These are phyloP conservation scores for Schizothecium vesticola DNA, from an alignment of 495 filamentous ascomycete species.

Conservation along the genomic window DNA sequence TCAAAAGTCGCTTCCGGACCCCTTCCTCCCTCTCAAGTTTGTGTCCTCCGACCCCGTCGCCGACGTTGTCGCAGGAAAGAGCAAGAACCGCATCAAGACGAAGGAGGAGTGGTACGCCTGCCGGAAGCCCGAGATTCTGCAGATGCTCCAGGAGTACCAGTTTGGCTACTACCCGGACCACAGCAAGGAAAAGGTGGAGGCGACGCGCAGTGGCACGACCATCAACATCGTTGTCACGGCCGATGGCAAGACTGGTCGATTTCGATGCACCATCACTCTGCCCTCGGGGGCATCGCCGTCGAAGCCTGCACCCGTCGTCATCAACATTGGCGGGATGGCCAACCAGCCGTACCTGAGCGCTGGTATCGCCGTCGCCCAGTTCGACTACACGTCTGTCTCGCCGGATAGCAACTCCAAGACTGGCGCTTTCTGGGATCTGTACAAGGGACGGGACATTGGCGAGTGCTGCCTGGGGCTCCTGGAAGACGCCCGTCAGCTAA, in stretches of 20 bases:
- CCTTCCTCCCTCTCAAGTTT: constrained; percentile 45
- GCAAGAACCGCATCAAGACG: constrained; percentile 39
- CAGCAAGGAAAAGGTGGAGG: constrained; percentile 44
- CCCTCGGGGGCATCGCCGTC: constrained; percentile 34
- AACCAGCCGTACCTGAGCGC: constrained; percentile 45
- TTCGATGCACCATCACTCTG: constrained; percentile 41
- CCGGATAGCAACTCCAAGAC: constrained; percentile 49
- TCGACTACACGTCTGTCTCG: constrained; percentile 46
- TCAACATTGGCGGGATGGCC: constrained; percentile 51
- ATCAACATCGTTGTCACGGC: constrained; percentile 44
- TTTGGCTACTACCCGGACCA: constrained; percentile 52
- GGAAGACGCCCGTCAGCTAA: background rate
- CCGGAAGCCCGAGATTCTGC: constrained; percentile 48
- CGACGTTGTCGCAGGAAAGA: constrained; percentile 37
- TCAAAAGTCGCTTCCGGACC: constrained; percentile 44
- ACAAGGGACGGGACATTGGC: constrained; percentile 50
- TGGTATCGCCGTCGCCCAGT: constrained; percentile 48
- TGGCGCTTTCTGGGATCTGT: constrained; percentile 48
- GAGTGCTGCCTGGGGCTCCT: background rate
- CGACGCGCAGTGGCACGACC: constrained; percentile 45
- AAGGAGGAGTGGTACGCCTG: constrained; percentile 48
- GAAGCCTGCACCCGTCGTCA: constrained; percentile 45
- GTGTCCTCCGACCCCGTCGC: constrained; percentile 35
- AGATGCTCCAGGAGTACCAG: constrained; percentile 51
- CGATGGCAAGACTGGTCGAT: constrained; percentile 41